Percentiles rank a stretch among this genome's conserved stretches.
Conservation (phyloP, 371 early-diverging fungal genomes). For the Mortierella sp. region DNA sequence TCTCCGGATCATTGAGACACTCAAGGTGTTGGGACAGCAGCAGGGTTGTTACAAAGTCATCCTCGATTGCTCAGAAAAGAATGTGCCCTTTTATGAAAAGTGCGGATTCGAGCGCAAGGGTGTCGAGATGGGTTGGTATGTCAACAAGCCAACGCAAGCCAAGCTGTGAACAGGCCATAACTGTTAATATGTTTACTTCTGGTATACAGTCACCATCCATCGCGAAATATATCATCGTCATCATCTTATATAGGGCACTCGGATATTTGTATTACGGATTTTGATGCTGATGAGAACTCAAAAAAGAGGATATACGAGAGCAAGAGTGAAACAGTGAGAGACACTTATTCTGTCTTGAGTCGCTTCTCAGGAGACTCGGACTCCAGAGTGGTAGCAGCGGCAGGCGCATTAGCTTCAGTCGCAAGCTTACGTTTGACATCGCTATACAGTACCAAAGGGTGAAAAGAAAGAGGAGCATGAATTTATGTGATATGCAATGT, state of each 20-base stretch:
- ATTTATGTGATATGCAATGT: background rate
- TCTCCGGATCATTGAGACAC: slow-evolving; percentile 77
- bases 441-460: too few relatives aligned
- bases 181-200: background rate
- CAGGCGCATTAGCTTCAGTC: background rate
- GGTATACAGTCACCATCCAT: background rate
- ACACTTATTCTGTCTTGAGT: slow-evolving; percentile 27
- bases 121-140: slow-evolving; percentile 86
- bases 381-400: slow-evolving; percentile 4
- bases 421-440: slow-evolving; percentile 47
- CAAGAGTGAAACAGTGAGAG: background rate
- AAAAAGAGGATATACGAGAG: background rate
- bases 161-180: slow-evolving; percentile 32
- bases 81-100: slow-evolving; percentile 95
- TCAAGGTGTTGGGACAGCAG: slow-evolving; percentile 74
- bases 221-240: background rate
- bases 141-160: slow-evolving; percentile 38
- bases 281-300: background rate
- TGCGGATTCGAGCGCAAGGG: slow-evolving; percentile 91
- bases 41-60: slow-evolving; percentile 85
- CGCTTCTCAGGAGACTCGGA: slow-evolving; percentile 42
- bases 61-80: slow-evolving; percentile 90
- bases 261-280: too few relatives aligned
- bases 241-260: background rate
- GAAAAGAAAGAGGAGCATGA: background rate